A percentile compares a stretch with the other conserved stretches of the same genome.
Conservation (phyloP, 1,284 basidiomycete genomes). For the Austroboletus novae-zelandiae region DNA sequence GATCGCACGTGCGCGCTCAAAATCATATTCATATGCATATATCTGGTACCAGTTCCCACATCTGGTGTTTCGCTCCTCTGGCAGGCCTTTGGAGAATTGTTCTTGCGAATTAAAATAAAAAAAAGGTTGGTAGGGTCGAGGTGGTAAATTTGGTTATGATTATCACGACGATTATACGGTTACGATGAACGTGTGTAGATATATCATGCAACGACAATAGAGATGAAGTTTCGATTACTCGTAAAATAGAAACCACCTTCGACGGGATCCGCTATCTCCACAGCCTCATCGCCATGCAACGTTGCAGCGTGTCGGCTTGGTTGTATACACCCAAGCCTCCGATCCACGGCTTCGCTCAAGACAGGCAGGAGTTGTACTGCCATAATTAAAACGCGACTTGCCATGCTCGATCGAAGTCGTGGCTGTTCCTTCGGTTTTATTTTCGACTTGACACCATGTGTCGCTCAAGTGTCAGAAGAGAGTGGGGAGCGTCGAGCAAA, state of each 20-base stretch:
- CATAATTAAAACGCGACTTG: neutral
- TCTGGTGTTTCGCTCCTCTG: conserved; percentile 8
- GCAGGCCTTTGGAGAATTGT: conserved; percentile 12
- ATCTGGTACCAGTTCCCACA: conserved; percentile 14
- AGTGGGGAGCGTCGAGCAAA: no score
- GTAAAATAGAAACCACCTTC: neutral
- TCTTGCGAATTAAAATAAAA: neutral
- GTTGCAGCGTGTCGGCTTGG: neutral
- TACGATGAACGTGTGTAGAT: neutral
- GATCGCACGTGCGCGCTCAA: conserved; percentile 21
- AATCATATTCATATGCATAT: neutral
- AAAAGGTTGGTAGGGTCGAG: neutral
- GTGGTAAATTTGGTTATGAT: neutral
- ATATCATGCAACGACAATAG: neutral
- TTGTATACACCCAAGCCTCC: neutral
- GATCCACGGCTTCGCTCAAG: neutral
- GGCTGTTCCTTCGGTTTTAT: no score
- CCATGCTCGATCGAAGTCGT: no score
- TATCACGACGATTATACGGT: neutral
- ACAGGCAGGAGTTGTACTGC: neutral
- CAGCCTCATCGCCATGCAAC: neutral
- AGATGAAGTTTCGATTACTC: neutral
- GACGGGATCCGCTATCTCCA: neutral
- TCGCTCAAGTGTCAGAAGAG: no score
- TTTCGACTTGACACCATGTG: no score